Base-by-base conservation (phyloP, 805 yeast species). In the Naumovozyma castellii region DNA sequence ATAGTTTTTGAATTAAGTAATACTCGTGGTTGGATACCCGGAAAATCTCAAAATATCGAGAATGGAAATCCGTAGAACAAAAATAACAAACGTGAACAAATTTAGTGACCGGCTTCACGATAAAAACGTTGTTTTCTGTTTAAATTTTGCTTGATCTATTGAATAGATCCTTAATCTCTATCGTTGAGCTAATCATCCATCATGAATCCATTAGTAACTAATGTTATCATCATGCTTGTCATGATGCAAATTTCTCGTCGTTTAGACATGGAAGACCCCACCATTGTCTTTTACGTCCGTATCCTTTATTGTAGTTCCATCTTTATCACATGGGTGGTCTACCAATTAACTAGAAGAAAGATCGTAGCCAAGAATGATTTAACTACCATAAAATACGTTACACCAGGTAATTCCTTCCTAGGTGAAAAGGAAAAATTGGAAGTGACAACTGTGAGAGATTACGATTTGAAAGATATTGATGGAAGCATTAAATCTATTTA, bases 201-300 rank as follows among this genome's bases (percentile, higher is more conserved):
- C 25, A 82, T 90, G 92, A 86, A 85, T 62, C 92, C 97, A 34
- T 94, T 94, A 50, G 68, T 88, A 50, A 66, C 86, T 49, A 88
- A 90, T 69, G 65, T 92, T 53, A 84, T 73, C 54, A 68, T 92
- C 74, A 90, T 88, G 96, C 79, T 88, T 60, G 83, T 77, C 72
- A 85, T 86, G 85, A 90, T 88, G 95, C 96, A 87, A 66, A 83
- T 87, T 48, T 78, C 96, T 48, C 84, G 86, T 65, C 78, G 76
- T 60, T 70, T 92, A 46, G 92, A 90, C 65, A 78, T 88, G 65
- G 97, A 90, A 63, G 76, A 88, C 65, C 90, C 94, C 35, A 65
- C 65, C 48, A 73, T 76, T 42, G 68, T 87, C 38, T 65, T 81
- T 60, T 81, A 77, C 61, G 88, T 85, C 40, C 78, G 98, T 64